Evolutionary conservation across 2,329 filamentous ascomycete genomes (phyloP).

Genomic region (Penicillium sp.): DNA sequence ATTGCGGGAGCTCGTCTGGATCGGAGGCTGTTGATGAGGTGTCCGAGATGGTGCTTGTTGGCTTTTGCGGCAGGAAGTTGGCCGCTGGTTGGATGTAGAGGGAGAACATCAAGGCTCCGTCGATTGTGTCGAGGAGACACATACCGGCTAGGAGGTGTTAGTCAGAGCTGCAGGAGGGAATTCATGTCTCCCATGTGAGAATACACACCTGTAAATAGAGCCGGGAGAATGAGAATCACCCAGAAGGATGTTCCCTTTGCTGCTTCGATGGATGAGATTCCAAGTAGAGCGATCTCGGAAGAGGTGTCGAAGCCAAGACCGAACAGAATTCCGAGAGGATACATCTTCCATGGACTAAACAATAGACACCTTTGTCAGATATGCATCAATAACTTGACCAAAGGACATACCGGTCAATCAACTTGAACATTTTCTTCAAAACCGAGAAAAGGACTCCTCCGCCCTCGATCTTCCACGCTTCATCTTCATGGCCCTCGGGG

Average conservation of each 20-base stretch:
- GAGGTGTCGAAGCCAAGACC: conserved; percentile 94
- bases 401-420: conserved; percentile 56
- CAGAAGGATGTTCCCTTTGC: conserved; percentile 85
- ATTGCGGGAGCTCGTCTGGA: conserved; percentile 23
- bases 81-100: conserved; percentile 67
- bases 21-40: conserved; percentile 16
- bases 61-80: conserved; percentile 39
- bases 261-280: conserved; percentile 84
- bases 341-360: conserved; percentile 80
- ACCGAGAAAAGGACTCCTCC: conserved; percentile 71
- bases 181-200: no score
- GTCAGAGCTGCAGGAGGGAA: neutral
- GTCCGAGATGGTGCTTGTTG: conserved; percentile 19
- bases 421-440: conserved; percentile 72
- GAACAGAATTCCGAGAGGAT: conserved; percentile 82
- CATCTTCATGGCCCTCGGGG: conserved; percentile 47
- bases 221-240: conserved; percentile 88
- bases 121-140: conserved; percentile 89
- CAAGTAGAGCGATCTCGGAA: conserved; percentile 87
- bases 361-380: neutral
- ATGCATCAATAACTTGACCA: neutral
- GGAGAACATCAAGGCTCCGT: conserved; percentile 92
- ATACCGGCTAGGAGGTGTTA: conserved; percentile 65
- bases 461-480: conserved; percentile 69
- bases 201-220: conserved; percentile 74